These are phyloP conservation scores for Astrephomene gubernaculifera DNA, from an alignment of 139 green algal species.

Conservation along the genomic window DNA sequence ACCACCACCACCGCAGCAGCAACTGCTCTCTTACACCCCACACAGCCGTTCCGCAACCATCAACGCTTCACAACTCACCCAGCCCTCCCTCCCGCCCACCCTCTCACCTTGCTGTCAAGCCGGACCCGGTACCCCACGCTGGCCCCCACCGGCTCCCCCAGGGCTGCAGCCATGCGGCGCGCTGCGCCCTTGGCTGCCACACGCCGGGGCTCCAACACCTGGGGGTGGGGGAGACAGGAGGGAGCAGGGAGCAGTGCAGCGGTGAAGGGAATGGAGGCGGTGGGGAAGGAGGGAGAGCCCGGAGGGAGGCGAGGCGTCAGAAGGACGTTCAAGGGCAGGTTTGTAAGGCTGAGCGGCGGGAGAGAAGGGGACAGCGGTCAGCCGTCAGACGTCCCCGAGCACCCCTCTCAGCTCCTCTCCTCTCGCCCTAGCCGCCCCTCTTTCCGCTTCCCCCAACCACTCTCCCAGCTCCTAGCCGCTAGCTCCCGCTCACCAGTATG, in stretches of 20 bases:
- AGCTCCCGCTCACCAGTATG: slow-evolving; percentile 46
- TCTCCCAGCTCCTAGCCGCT: no score
- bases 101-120: slow-evolving; percentile 55
- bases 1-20: not conserved
- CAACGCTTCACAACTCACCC: not conserved
- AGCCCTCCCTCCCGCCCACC: not conserved
- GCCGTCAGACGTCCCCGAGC: no score
- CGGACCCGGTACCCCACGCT: slow-evolving; percentile 65
- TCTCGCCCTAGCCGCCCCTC: no score
- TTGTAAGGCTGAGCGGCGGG: no score
- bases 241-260: not conserved
- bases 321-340: not conserved
- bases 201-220: slow-evolving; percentile 75
- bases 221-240: not conserved
- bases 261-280: not conserved
- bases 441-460: no score
- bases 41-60: not conserved
- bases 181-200: slow-evolving; percentile 77
- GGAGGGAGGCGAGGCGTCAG: not conserved
- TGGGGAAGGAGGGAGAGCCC: not conserved
- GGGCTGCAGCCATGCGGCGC: slow-evolving; percentile 68
- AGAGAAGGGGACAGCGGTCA: no score
- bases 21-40: not conserved
- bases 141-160: slow-evolving; percentile 62
- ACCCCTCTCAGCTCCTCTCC: no score